Evolutionary conservation across 768 basidiomycete genomes (phyloP), one percentile per base, ranked within the genome.

Genomic region (Cantharellus anzutake): DNA sequence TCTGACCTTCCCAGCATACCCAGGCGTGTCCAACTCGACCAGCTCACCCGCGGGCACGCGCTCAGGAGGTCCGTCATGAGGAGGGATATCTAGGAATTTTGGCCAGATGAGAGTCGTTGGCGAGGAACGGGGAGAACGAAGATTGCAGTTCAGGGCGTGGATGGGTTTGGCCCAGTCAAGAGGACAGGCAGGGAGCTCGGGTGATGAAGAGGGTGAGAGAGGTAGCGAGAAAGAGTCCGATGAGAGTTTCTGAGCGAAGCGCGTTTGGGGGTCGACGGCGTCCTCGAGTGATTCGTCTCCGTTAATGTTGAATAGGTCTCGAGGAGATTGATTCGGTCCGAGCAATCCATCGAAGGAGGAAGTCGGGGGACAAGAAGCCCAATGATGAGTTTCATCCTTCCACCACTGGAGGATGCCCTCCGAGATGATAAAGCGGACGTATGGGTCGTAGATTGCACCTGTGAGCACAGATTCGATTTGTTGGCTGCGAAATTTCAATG

Each of bases 391-490:
- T 38, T 86, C 79, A 55, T 76, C 70, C 11, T 73, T 67, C 83
- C 84, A 92, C 67, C 79, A 77, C 50, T 76, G 71, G 39, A 85
- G 74, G 37, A 92, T 69, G 55, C 92, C 92, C 69, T 97, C 89
- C 78, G 79, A 81, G 66, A 93, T 77, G 62, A 97, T 78, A 57
- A 83, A 86, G 20, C 94, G 84, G 61, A 98, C 77, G 70, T 83
- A 88, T 0, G 86, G 77, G 70, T 91, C 86, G 69, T 92, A 94
- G 66, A 90, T 91, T 3, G 85, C 78, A 2, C 82, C 86, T 20
- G 79, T 78, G 7, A 96, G 76, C 5, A 78, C 69, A 37, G 66
- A 68, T 65, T 92, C 89, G 57, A 91, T 75, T 56, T 78, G 75
- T 3, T 74, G 73, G 1, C 70, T 71, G 60, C 14, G 48, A 20